Conservation (phyloP, 2,329 filamentous ascomycete genomes). For the Cercospora brassicicola region DNA sequence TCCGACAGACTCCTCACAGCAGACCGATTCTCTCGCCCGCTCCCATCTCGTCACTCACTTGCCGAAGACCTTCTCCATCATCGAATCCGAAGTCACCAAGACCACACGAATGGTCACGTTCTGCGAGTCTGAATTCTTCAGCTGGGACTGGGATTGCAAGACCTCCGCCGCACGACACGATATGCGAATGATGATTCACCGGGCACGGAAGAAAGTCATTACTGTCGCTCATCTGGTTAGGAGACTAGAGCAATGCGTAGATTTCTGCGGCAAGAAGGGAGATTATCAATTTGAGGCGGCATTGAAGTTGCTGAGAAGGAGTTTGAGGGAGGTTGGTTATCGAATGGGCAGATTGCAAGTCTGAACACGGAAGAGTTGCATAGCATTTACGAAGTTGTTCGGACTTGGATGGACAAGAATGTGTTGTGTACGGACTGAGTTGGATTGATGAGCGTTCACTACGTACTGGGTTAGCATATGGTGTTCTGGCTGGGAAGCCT, state of each 20-base stretch:
- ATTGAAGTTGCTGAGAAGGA: conserved; percentile 15
- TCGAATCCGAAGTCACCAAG: conserved; percentile 21
- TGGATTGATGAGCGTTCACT: neutral
- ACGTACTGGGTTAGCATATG: neutral
- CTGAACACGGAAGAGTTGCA: neutral
- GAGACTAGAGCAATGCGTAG: conserved; percentile 22
- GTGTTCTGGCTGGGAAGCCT: neutral
- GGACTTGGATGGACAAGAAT: neutral
- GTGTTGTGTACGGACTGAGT: neutral
- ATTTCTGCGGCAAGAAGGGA: conserved; percentile 15
- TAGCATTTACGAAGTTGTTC: neutral
- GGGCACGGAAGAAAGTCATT: conserved; percentile 17
- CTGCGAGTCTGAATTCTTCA: conserved; percentile 26
- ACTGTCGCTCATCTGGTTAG: conserved; percentile 13
- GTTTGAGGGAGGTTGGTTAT: conserved; percentile 15
- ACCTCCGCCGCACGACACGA: conserved; percentile 22
- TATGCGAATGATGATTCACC: conserved; percentile 22
- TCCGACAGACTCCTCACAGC: conserved; percentile 12
- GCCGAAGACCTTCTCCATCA: conserved; percentile 15
- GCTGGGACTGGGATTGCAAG: conserved; percentile 28
- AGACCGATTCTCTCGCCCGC: conserved; percentile 8
- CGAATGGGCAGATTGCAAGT: conserved; percentile 15
- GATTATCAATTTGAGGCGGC: conserved; percentile 7
- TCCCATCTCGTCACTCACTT: conserved; percentile 15
- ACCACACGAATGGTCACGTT: conserved; percentile 20